Evolutionary conservation across 208 protist species (phyloP).

Genomic region (Trypanosoma cruzi): DNA sequence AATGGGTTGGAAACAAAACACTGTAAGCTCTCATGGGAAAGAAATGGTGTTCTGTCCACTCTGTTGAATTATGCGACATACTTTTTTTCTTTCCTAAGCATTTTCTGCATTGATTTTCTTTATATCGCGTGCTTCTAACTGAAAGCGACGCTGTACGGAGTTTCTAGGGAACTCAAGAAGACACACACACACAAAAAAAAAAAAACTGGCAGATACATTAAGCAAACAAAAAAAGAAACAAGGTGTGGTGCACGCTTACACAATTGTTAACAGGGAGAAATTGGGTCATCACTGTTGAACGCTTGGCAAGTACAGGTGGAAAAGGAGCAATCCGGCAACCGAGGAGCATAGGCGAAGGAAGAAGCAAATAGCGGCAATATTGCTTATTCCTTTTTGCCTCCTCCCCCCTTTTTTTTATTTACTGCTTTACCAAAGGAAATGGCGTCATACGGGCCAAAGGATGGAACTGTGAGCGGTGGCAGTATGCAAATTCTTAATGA

Average conservation of each 20-base stretch:
- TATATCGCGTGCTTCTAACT: not conserved
- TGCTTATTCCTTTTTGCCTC: too few species aligned
- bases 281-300: not conserved
- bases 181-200: constrained; percentile 6
- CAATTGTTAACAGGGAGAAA: not conserved
- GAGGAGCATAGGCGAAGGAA: too few species aligned
- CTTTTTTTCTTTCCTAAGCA: constrained; percentile 1
- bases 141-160: not conserved
- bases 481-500: constrained; percentile 54
- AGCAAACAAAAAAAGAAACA: not conserved
- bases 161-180: not conserved
- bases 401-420: not conserved
- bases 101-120: not conserved
- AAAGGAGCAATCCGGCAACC: not conserved
- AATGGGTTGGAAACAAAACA: too few species aligned
- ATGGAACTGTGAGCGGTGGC: not conserved
- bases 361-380: not conserved
- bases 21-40: too few species aligned
- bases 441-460: constrained; percentile 23
- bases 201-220: not conserved
- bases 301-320: too few species aligned
- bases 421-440: not conserved
- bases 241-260: not conserved
- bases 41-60: not conserved
- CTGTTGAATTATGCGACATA: not conserved